Evolutionary conservation across 1,284 basidiomycete species (phyloP).

Genomic region (Trichosporon asahii): DNA sequence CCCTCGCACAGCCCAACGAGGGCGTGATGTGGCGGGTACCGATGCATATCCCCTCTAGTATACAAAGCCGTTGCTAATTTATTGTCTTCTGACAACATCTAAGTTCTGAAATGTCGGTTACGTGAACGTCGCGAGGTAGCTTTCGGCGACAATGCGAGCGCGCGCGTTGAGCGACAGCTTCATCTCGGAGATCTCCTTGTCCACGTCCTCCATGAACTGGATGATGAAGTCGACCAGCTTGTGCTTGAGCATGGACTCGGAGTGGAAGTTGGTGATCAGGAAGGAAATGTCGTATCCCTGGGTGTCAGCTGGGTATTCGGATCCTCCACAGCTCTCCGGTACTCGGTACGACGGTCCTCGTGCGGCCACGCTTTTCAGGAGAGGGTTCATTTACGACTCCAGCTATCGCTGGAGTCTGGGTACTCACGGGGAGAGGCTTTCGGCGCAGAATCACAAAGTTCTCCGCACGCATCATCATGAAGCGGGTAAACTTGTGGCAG

Average conservation of each 20-base stretch:
- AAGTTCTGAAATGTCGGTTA: not conserved
- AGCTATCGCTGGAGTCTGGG: not conserved
- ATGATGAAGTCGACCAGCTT: constrained; percentile 99
- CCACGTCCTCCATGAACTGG: constrained; percentile 98
- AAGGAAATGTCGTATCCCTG: constrained; percentile 98
- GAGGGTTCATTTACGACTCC: not conserved
- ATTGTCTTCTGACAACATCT: constrained; percentile 5
- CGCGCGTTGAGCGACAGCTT: constrained; percentile 80
- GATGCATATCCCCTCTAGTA: constrained; percentile 6
- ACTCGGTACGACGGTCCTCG: too few species aligned
- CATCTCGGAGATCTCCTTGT: constrained; percentile 61
- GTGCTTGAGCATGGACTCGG: constrained; percentile 97
- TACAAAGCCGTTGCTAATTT: not conserved
- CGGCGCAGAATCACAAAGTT: constrained; percentile 92
- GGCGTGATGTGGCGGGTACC: not conserved
- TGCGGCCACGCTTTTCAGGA: too few species aligned
- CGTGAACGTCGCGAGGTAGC: constrained; percentile 44
- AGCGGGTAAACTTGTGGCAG: constrained; percentile 97
- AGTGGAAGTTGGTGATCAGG: constrained; percentile 94
- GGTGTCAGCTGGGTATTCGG: not conserved
- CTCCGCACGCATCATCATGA: constrained; percentile 98
- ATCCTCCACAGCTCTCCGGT: too few species aligned
- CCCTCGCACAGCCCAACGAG: too few species aligned
- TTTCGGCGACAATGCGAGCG: constrained; percentile 92
- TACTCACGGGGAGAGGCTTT: constrained; percentile 81